Evolutionary conservation across 2,329 filamentous ascomycete genomes (phyloP).

Genomic region (Penicillium sp.): DNA sequence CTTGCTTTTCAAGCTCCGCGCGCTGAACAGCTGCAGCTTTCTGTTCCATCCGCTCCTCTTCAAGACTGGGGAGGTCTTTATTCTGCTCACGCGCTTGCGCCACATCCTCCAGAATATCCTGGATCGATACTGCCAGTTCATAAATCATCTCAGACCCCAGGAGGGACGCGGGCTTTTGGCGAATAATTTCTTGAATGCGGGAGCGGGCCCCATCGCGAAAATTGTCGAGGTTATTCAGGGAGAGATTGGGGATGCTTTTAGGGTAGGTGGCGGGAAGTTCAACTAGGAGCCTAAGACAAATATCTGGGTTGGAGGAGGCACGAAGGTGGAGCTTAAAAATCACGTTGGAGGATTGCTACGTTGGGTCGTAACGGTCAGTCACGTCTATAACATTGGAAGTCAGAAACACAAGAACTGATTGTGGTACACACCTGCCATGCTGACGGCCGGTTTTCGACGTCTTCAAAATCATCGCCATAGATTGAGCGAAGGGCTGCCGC

Average conservation of each 20-base stretch:
- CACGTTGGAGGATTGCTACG: conserved; percentile 71
- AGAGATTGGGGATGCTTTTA: conserved; percentile 73
- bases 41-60: conserved; percentile 82
- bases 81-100: conserved; percentile 73
- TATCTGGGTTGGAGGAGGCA: conserved; percentile 69
- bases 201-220: conserved; percentile 70
- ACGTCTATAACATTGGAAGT: conserved; percentile 1
- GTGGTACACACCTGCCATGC: conserved; percentile 76
- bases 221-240: conserved; percentile 62
- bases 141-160: conserved; percentile 66
- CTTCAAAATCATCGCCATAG: conserved; percentile 83
- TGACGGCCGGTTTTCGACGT: conserved; percentile 65
- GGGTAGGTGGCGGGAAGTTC: conserved; percentile 89
- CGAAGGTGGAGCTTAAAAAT: conserved; percentile 78
- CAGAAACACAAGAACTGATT: background rate
- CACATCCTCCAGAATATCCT: conserved; percentile 80
- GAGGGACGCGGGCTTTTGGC: conserved; percentile 65
- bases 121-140: conserved; percentile 59
- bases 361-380: conserved; percentile 10
- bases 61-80: conserved; percentile 76
- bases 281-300: conserved; percentile 70
- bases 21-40: conserved; percentile 66
- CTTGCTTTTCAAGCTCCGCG: conserved; percentile 51
- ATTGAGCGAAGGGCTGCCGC: conserved; percentile 82
- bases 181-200: conserved; percentile 68